These are phyloP conservation scores for Aquilaria agallochum DNA, from an alignment of 441 rosid genomes.

Conservation along the genomic window DNA sequence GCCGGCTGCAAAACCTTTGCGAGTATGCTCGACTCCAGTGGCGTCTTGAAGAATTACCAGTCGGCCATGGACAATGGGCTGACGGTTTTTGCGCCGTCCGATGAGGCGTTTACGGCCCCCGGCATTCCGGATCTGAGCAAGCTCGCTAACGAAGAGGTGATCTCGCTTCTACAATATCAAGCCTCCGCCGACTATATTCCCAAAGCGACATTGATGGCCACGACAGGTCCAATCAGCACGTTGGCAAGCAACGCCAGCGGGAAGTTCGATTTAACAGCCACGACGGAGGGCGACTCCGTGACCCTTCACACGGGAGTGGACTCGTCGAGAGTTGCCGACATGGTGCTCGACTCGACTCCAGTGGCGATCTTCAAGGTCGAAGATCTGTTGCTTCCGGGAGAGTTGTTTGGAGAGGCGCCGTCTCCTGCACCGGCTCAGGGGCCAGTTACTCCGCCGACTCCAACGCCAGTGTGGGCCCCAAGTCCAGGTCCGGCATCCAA, in stretches of 20 bases:
- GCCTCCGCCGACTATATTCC: constrained; percentile 66
- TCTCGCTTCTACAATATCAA: constrained; percentile 70
- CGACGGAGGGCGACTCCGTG: constrained; percentile 65
- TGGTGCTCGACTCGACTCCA: constrained; percentile 67
- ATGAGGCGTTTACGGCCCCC: constrained; percentile 76
- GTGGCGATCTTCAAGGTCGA: constrained; percentile 71
- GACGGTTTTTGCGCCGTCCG: constrained; percentile 83
- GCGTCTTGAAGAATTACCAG: constrained; percentile 71
- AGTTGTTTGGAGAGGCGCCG: constrained; percentile 61
- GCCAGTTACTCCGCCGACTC: constrained; percentile 30
- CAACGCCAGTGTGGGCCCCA: constrained; percentile 10
- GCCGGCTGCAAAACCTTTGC: constrained; percentile 90
- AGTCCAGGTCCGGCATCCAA: constrained; percentile 43
- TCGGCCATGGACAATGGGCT: constrained; percentile 63
- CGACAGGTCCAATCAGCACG: constrained; percentile 50
- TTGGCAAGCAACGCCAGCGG: constrained; percentile 72
- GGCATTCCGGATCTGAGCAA: constrained; percentile 76
- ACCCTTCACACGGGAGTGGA: constrained; percentile 69
- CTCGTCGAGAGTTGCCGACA: constrained; percentile 70
- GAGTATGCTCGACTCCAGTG: constrained; percentile 48
- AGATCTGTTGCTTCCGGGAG: constrained; percentile 60
- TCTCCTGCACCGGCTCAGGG: constrained; percentile 69
- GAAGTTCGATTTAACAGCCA: constrained; percentile 56
- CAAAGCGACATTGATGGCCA: constrained; percentile 59
- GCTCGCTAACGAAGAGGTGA: constrained; percentile 66